Percentiles rank a stretch among this genome's conserved stretches.
phyloP scores from a whole-genome alignment of 2,329 filamentous ascomycete species.

The Cladobotryum protrusum region DNA sequence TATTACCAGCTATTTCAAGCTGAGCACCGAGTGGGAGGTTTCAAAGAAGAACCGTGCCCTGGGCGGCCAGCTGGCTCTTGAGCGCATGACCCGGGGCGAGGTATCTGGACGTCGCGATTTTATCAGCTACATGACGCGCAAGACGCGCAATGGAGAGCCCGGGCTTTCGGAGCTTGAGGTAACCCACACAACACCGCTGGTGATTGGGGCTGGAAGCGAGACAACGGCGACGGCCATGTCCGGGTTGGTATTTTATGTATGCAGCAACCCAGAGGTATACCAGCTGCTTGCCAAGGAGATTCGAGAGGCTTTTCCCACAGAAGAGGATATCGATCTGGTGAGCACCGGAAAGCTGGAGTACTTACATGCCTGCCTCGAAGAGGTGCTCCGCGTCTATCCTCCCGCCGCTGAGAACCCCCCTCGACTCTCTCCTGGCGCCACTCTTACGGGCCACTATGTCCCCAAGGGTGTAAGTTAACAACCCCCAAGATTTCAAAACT shows the following conservation, averaged over 20 bases:
- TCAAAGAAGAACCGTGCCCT: conserved; percentile 11
- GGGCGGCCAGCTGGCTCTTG: conserved; percentile 18
- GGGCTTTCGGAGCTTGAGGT: conserved; percentile 31
- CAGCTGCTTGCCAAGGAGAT: conserved; percentile 30
- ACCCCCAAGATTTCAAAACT: too few relatives aligned
- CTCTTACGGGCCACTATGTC: conserved; percentile 25
- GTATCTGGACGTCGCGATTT: conserved; percentile 16
- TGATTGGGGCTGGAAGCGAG: conserved; percentile 29
- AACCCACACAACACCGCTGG: conserved; percentile 13
- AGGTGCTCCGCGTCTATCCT: conserved; percentile 37
- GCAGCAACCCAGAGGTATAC: conserved; percentile 24
- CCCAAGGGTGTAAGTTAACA: conserved; percentile 16
- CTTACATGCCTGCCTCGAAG: conserved; percentile 35
- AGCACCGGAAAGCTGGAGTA: conserved; percentile 24
- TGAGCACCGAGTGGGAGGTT: not conserved
- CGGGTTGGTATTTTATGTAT: conserved; percentile 25
- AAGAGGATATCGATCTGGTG: conserved; percentile 32
- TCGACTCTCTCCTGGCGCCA: conserved; percentile 25
- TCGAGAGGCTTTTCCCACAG: conserved; percentile 24
- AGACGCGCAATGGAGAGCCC: conserved; percentile 21
- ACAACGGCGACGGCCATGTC: conserved; percentile 27
- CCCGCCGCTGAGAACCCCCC: conserved; percentile 24
- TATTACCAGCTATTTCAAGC: not conserved
- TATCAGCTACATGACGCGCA: conserved; percentile 23
- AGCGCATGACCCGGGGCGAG: conserved; percentile 14